These are phyloP conservation scores for Xylaria cubensis DNA, from an alignment of 495 filamentous ascomycete genomes.

Conservation along the genomic window DNA sequence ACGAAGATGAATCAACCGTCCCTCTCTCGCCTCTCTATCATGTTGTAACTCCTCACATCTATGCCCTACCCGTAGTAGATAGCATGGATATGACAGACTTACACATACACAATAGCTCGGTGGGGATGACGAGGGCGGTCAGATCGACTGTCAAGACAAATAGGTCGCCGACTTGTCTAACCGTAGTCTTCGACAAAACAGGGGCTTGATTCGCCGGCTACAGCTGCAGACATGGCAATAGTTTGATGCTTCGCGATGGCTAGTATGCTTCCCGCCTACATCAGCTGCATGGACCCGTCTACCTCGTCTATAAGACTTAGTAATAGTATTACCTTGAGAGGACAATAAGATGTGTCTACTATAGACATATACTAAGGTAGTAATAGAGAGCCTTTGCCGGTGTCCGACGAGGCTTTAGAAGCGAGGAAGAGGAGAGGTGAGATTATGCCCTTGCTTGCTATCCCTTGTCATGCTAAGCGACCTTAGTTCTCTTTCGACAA, in stretches of 20 bases:
- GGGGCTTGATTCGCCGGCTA: conserved; percentile 7
- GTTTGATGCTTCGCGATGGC: neutral
- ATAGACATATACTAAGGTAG: neutral
- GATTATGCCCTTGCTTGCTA: neutral
- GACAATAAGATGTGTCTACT: neutral
- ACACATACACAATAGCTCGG: neutral
- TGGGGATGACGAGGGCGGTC: neutral
- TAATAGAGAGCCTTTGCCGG: neutral
- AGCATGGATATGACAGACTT: neutral
- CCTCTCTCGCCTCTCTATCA: neutral
- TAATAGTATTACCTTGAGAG: neutral
- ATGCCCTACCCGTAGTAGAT: neutral
- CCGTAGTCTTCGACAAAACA: neutral
- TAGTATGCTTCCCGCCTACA: neutral
- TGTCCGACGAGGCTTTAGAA: neutral
- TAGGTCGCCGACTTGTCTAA: conserved; percentile 21
- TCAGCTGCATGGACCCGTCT: neutral
- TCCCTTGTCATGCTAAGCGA: conserved; percentile 8
- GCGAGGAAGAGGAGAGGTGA: neutral
- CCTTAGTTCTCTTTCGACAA: neutral
- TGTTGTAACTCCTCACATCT: neutral
- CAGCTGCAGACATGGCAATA: conserved; percentile 18
- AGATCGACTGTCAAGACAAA: neutral
- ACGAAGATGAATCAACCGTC: neutral
- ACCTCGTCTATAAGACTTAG: neutral